Evolutionary conservation across 768 basidiomycete species (phyloP).

Genomic region (Lentinula raphanica): DNA sequence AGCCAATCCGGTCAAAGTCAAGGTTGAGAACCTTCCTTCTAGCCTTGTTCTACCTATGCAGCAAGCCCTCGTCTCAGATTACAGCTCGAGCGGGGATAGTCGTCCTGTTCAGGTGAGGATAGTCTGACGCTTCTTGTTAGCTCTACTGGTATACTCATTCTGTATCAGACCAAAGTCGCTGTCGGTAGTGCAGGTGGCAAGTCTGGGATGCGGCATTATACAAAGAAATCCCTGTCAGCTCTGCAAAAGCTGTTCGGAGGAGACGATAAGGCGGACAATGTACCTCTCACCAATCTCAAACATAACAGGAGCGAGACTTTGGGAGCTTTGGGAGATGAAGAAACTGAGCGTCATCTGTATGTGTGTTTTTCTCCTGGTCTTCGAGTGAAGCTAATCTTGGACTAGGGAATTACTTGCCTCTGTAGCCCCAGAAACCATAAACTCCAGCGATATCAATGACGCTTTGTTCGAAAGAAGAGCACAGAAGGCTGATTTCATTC

Average conservation of each 20-base stretch:
- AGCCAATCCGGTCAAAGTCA: constrained; percentile 66
- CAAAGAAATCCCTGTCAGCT: constrained; percentile 51
- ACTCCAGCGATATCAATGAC: constrained; percentile 54
- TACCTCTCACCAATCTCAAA: constrained; percentile 56
- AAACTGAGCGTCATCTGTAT: constrained; percentile 71
- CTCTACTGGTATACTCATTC: background rate
- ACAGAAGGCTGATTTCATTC: constrained; percentile 82
- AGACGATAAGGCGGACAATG: constrained; percentile 41
- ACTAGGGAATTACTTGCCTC: constrained; percentile 65
- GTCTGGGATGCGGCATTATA: constrained; percentile 44
- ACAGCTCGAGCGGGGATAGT: constrained; percentile 27
- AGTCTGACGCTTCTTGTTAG: no score
- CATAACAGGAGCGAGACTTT: constrained; percentile 31
- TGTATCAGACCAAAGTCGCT: background rate
- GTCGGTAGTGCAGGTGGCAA: constrained; percentile 15
- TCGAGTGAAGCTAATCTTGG: background rate
- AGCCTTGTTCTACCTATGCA: constrained; percentile 77
- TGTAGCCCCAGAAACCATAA: constrained; percentile 47
- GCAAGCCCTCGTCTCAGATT: constrained; percentile 65
- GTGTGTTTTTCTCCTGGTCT: constrained; percentile 37
- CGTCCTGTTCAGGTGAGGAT: constrained; percentile 27
- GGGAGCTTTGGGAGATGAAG: constrained; percentile 41
- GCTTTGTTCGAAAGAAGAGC: constrained; percentile 65
- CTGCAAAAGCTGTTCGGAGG: constrained; percentile 68
- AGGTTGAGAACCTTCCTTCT: constrained; percentile 65